Conservation (phyloP, 345 rosid genomes). For the Lenwebbia sp. region DNA sequence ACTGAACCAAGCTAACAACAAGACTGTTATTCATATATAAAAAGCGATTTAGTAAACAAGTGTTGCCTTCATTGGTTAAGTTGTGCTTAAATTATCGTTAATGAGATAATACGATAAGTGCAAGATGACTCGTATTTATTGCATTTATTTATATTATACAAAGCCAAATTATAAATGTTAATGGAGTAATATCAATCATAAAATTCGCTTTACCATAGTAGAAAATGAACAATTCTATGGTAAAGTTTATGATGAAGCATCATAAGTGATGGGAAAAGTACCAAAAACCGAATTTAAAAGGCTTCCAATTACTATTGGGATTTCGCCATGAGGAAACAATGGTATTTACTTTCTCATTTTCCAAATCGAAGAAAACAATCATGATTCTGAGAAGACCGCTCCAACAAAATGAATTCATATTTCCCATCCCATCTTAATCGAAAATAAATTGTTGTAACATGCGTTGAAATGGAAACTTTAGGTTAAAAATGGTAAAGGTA, state of each 20-base stretch:
- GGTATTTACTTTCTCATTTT: neutral
- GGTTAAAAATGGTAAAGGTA: neutral
- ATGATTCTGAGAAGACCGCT: neutral
- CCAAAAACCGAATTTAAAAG: too few relatives aligned
- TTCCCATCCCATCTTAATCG: neutral
- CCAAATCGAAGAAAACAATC: neutral
- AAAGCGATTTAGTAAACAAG: rapidly evolving
- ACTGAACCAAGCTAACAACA: neutral
- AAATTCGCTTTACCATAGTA: neutral
- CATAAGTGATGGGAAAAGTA: too few relatives aligned
- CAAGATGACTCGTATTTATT: neutral
- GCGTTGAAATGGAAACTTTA: neutral
- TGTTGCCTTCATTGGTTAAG: neutral
- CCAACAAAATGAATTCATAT: neutral
- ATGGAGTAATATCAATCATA: neutral
- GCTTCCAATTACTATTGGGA: neutral
- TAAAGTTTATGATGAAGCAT: neutral
- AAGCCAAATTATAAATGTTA: neutral
- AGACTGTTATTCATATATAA: rapidly evolving
- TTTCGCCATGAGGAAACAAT: neutral
- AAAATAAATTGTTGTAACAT: neutral
- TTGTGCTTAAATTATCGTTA: neutral
- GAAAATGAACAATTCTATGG: neutral
- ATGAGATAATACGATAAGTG: neutral
- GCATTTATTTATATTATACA: neutral